Conservation (phyloP, 1,284 basidiomycete species). For the Acaromyces ingoldii region DNA sequence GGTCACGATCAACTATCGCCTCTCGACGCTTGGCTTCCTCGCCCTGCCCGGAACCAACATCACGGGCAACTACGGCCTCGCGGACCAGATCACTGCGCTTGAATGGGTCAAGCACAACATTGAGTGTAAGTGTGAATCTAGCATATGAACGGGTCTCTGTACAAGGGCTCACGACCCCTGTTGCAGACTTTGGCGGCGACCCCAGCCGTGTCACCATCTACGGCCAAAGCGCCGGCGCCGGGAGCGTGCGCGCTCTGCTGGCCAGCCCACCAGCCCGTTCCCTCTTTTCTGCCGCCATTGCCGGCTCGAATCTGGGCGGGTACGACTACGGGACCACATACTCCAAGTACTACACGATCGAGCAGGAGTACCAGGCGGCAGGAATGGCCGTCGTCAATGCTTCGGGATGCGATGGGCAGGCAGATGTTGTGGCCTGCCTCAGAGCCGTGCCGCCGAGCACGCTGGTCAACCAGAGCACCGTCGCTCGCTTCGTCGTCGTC, state of each 20-base stretch:
- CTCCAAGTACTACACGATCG: background rate
- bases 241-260: conserved; percentile 7
- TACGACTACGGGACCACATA: conserved; percentile 1
- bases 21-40: conserved; percentile 6
- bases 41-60: background rate
- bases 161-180: too few species aligned
- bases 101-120: conserved; percentile 11
- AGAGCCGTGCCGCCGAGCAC: background rate
- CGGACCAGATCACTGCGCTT: conserved; percentile 9
- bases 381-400: background rate
- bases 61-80: conserved; percentile 10
- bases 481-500: background rate
- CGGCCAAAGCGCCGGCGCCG: conserved; percentile 12
- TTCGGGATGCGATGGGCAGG: background rate
- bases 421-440: background rate
- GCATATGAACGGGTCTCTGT: background rate
- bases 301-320: conserved; percentile 1
- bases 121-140: background rate
- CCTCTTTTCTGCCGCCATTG: conserved; percentile 9
- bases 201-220: conserved; percentile 8
- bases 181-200: conserved; percentile 12
- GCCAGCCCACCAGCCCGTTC: background rate
- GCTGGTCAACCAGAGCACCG: background rate
- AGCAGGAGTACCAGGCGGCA: background rate
- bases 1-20: conserved; percentile 12